Conservation (phyloP, 768 basidiomycete genomes). For the Mycena floridula region DNA sequence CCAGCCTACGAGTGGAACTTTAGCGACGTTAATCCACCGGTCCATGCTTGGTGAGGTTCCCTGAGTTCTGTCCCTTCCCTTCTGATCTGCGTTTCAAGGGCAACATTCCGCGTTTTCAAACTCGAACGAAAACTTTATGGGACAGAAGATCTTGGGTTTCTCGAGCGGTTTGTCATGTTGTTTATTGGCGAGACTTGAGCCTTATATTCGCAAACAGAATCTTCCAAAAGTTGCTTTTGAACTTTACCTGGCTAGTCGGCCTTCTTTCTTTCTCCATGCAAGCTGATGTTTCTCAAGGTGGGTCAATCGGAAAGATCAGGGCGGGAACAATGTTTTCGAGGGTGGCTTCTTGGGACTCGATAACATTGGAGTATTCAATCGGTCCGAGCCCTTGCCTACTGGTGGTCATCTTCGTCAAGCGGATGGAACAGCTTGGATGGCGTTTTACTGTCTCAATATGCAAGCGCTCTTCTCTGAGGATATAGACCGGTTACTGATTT, state of each 20-base stretch:
- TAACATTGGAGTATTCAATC: conserved; percentile 97
- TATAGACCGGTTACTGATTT: conserved; percentile 2
- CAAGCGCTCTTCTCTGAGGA: conserved; percentile 29
- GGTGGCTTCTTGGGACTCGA: conserved; percentile 97
- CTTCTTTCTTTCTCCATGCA: neutral
- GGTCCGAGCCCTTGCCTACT: conserved; percentile 93
- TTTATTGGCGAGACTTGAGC: too few relatives aligned
- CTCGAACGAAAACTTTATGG: conserved; percentile 96
- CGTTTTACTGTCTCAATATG: conserved; percentile 98
- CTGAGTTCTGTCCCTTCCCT: neutral
- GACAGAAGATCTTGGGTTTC: conserved; percentile 81
- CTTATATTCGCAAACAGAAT: too few relatives aligned
- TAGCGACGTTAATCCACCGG: conserved; percentile 96
- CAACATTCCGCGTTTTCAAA: conserved; percentile 98
- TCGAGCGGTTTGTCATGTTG: too few relatives aligned
- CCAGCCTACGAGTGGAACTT: conserved; percentile 99
- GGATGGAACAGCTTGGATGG: conserved; percentile 99
- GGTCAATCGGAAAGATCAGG: conserved; percentile 97
- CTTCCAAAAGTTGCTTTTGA: conserved; percentile 94
- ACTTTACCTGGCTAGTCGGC: conserved; percentile 82
- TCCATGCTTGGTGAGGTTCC: conserved; percentile 81
- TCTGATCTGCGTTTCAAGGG: conserved; percentile 38
- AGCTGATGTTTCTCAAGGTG: conserved; percentile 49
- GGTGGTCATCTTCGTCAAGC: conserved; percentile 93
- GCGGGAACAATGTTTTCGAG: conserved; percentile 95